These are phyloP conservation scores for Dictyostelium capitatum DNA, from an alignment of 78 protist genomes.

Conservation along the genomic window DNA sequence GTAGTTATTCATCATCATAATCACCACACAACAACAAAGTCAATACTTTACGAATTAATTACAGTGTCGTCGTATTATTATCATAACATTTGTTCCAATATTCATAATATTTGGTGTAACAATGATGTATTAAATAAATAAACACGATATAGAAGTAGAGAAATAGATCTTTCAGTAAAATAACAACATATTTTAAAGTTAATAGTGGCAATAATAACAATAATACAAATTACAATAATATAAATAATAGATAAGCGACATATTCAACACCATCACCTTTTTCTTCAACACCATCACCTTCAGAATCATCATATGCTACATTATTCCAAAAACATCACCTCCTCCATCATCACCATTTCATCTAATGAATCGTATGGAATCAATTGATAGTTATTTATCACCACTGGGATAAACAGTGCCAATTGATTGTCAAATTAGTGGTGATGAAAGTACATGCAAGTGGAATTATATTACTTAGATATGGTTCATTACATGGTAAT, in stretches of 20 bases:
- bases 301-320: no score
- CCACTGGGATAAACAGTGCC: constrained; percentile 92
- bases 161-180: neutral
- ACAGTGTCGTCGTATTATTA: no score
- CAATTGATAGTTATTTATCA: constrained; percentile 70
- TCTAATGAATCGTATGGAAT: no score
- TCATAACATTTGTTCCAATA: neutral
- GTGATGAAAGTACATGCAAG: constrained; percentile 98
- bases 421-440: constrained; percentile 97
- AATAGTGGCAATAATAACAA: neutral
- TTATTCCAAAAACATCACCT: no score
- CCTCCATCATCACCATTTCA: no score
- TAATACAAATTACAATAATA: no score
- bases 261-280: no score
- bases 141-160: neutral
- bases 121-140: neutral
- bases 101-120: neutral
- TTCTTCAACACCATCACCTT: no score
- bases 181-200: neutral
- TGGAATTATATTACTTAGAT: constrained; percentile 94
- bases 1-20: no score
- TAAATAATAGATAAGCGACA: no score
- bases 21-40: no score
- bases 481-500: constrained; percentile 95
- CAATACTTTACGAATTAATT: no score